Percentiles rank a stretch among this genome's conserved stretches.
Conservation (phyloP, 2,329 filamentous ascomycete genomes). For the Colletotrichum sp. region DNA sequence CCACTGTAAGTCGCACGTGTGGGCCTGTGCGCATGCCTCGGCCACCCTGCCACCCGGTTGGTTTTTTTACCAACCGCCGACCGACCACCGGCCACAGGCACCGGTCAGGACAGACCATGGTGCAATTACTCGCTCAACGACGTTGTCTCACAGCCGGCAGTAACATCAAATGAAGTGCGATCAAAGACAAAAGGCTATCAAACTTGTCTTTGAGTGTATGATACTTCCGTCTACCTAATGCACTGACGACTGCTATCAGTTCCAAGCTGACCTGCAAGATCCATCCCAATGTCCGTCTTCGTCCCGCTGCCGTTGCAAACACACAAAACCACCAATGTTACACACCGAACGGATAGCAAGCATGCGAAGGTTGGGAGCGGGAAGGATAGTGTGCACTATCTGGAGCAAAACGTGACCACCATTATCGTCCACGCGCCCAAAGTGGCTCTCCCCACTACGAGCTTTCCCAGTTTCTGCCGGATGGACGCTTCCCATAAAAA, state of each 20-base stretch:
- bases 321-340: constrained; percentile 9
- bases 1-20: background rate
- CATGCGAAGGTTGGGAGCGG: background rate
- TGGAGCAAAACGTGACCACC: background rate
- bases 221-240: constrained; percentile 12
- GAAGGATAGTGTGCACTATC: background rate
- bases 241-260: constrained; percentile 1
- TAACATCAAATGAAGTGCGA: background rate
- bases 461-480: background rate
- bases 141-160: background rate
- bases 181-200: background rate
- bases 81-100: background rate
- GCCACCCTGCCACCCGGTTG: background rate
- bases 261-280: constrained; percentile 2
- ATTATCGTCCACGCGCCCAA: background rate
- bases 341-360: constrained; percentile 2
- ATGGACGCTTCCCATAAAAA: constrained; percentile 19
- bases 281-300: constrained; percentile 8
- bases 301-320: background rate
- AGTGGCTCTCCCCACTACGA: background rate
- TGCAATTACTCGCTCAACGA: constrained; percentile 1
- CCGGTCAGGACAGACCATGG: background rate
- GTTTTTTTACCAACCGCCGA: background rate
- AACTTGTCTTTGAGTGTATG: constrained; percentile 8
- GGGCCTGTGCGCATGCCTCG: background rate